Evolutionary conservation across 208 protist species (phyloP).

Genomic region (Kentomonas sorsogonicus): DNA sequence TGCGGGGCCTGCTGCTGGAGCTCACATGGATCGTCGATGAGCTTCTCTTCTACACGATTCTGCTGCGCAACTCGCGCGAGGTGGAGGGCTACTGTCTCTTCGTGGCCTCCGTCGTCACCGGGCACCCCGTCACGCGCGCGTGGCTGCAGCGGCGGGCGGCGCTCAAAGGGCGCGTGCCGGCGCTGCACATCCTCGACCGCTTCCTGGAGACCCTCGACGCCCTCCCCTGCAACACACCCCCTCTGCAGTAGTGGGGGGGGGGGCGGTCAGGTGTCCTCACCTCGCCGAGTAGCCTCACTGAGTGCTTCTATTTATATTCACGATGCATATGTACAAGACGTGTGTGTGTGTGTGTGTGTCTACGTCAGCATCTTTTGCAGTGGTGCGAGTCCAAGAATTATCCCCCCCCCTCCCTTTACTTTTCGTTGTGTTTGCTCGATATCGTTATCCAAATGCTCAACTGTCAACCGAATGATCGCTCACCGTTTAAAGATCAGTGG

Average conservation of each 20-base stretch:
- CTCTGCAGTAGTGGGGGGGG: background rate
- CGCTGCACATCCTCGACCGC: conserved; percentile 35
- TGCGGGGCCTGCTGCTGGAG: conserved; percentile 64
- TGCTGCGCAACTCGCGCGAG: conserved; percentile 67
- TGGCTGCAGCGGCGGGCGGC: conserved; percentile 40
- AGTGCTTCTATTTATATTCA: background rate
- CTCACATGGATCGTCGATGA: conserved; percentile 83
- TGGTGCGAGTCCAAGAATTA: background rate
- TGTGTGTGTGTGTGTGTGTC: background rate
- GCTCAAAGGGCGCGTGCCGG: conserved; percentile 13
- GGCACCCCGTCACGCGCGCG: conserved; percentile 61
- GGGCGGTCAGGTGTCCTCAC: background rate
- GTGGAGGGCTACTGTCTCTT: conserved; percentile 77
- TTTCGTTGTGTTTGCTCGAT: too few relatives aligned
- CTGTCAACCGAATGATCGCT: background rate
- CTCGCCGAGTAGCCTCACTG: background rate
- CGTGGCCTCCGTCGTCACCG: conserved; percentile 46
- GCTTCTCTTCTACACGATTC: conserved; percentile 68
- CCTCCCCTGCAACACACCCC: conserved; percentile 36
- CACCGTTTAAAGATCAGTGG: too few relatives aligned
- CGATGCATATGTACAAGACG: background rate
- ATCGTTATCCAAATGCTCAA: background rate
- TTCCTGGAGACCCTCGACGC: conserved; percentile 38
- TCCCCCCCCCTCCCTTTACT: too few relatives aligned
- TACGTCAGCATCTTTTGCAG: background rate